Evolutionary conservation across 306 rosid genomes (phyloP).

Genomic region (Vicia faba): DNA sequence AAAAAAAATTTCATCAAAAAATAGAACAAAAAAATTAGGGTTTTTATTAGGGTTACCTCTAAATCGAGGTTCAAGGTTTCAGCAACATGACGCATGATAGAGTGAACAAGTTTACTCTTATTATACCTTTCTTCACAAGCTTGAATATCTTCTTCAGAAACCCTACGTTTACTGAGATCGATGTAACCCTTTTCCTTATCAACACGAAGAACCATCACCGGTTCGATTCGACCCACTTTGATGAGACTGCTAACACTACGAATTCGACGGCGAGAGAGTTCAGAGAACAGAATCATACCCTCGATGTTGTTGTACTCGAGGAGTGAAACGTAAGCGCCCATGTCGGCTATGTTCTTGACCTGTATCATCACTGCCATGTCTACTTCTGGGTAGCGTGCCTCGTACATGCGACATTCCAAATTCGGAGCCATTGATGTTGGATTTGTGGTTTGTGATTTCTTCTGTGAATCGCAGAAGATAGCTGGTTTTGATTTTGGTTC

Average conservation of each 20-base stretch:
- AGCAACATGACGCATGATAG: slow-evolving; percentile 95
- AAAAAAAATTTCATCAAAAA: neutral
- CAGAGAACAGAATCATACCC: slow-evolving; percentile 95
- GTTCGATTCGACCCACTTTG: slow-evolving; percentile 93
- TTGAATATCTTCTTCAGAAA: slow-evolving; percentile 88
- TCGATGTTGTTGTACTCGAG: slow-evolving; percentile 96
- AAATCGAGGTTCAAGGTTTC: slow-evolving; percentile 77
- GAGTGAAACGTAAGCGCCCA: slow-evolving; percentile 97
- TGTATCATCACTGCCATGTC: slow-evolving; percentile 99
- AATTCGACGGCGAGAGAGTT: slow-evolving; percentile 98
- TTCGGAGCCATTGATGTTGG: slow-evolving; percentile 47
- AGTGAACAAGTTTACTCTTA: slow-evolving; percentile 97
- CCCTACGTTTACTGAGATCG: slow-evolving; percentile 93
- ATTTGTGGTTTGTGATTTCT: neutral
- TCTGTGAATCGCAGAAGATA: neutral
- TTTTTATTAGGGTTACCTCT: slow-evolving; percentile 56
- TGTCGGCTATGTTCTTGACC: slow-evolving; percentile 94
- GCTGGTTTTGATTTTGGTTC: neutral
- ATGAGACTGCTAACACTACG: slow-evolving; percentile 86
- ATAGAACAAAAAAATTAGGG: neutral
- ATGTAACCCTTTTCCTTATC: slow-evolving; percentile 96
- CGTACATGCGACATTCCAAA: slow-evolving; percentile 95
- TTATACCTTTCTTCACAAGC: slow-evolving; percentile 92
- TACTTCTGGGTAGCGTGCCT: slow-evolving; percentile 84
- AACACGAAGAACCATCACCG: slow-evolving; percentile 94